phyloP scores from a whole-genome alignment of 163 green algal species.

The Scenedesmus sp. region DNA sequence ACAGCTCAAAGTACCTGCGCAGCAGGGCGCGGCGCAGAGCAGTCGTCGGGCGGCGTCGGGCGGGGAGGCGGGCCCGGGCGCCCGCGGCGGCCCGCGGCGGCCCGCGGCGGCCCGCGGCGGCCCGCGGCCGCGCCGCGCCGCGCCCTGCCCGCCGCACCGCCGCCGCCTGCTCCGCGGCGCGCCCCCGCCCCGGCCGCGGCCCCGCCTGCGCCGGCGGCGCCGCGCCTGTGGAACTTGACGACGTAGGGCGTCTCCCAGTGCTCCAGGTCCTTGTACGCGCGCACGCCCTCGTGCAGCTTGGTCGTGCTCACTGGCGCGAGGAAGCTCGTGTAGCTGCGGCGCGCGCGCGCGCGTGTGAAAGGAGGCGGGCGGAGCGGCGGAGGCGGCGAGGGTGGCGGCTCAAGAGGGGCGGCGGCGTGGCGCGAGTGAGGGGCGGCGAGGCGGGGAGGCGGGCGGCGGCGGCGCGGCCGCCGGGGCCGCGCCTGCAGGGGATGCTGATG shows the following conservation, averaged over 20 bases:
- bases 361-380: constrained; percentile 6
- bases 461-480: too few relatives aligned
- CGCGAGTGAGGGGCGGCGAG: too few relatives aligned
- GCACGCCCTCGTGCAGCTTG: constrained; percentile 74
- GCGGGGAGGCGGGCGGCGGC: too few relatives aligned
- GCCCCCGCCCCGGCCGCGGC: too few relatives aligned
- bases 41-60: not conserved
- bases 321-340: constrained; percentile 86
- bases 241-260: constrained; percentile 98
- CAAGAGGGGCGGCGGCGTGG: not conserved
- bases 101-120: too few relatives aligned
- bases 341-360: too few relatives aligned
- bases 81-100: too few relatives aligned
- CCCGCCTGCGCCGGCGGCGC: too few relatives aligned
- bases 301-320: constrained; percentile 87
- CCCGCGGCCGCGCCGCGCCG: too few relatives aligned
- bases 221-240: constrained; percentile 90
- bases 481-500: constrained; percentile 77
- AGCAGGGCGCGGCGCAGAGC: not conserved
- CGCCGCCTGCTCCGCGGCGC: too few relatives aligned
- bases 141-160: too few relatives aligned
- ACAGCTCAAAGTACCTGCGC: constrained; percentile 62
- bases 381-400: constrained; percentile 30
- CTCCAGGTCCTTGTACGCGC: constrained; percentile 87
- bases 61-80: not conserved